A percentile compares a stretch with the other conserved stretches of the same genome.
These are phyloP conservation scores for Arthrobotrys pseudoclavata DNA, from an alignment of 2,329 filamentous ascomycete genomes.

Conservation along the genomic window DNA sequence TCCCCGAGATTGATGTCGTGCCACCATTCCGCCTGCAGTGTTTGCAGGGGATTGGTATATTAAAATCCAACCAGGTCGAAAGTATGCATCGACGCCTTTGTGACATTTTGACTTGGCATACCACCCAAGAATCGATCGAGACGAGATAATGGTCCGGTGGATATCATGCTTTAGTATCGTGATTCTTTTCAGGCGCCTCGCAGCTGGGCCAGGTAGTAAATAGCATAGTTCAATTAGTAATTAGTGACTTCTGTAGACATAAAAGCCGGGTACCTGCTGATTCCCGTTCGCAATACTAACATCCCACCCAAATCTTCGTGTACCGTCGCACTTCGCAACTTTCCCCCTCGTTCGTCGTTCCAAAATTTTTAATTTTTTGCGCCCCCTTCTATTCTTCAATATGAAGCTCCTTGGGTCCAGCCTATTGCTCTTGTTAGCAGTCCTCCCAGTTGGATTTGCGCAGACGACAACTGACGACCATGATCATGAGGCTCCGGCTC, in stretches of 20 bases:
- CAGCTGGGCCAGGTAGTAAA: not conserved
- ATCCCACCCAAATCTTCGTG: not conserved
- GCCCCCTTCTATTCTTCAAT: not conserved
- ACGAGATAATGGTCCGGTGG: constrained; percentile 9
- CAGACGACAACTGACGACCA: constrained; percentile 23
- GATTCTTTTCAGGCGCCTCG: not conserved
- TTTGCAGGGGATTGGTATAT: not conserved
- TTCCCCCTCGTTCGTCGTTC: not conserved
- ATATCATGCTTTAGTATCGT: constrained; percentile 3
- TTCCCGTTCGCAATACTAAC: not conserved
- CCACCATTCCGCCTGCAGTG: constrained; percentile 18
- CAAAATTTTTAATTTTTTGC: not conserved
- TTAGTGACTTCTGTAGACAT: constrained; percentile 3
- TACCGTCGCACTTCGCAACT: constrained; percentile 40
- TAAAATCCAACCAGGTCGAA: constrained; percentile 10
- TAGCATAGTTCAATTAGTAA: not conserved
- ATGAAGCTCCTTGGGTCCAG: constrained; percentile 15
- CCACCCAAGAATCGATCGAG: constrained; percentile 18
- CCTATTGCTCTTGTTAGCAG: constrained; percentile 7
- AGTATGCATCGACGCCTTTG: constrained; percentile 1
- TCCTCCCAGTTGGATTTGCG: constrained; percentile 16
- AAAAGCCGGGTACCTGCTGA: constrained; percentile 33
- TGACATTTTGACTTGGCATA: constrained; percentile 18
- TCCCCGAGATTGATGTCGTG: constrained; percentile 31
- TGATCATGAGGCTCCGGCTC: constrained; percentile 1